These are phyloP conservation scores for Colletotrichum coccodes DNA, from an alignment of 2,329 filamentous ascomycete species.

Conservation along the genomic window DNA sequence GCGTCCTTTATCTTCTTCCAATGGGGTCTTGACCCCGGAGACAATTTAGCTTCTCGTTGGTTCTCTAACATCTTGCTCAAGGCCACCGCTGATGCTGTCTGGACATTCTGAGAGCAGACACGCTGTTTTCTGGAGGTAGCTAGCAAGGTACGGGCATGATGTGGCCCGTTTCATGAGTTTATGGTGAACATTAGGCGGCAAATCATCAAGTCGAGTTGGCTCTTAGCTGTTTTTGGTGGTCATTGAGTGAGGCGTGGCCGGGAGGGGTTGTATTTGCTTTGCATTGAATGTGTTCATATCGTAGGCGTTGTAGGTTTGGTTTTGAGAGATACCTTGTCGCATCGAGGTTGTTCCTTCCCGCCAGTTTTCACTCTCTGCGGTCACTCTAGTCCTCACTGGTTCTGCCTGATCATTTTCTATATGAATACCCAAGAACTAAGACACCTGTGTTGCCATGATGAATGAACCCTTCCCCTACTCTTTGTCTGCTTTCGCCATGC, in stretches of 20 bases:
- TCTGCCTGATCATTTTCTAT: neutral
- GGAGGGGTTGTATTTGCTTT: constrained; percentile 4
- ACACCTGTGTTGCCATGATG: neutral
- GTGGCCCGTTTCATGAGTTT: constrained; percentile 30
- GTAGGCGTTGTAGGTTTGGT: constrained; percentile 27
- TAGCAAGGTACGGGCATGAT: constrained; percentile 24
- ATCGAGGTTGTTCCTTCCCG: constrained; percentile 10
- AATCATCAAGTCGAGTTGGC: constrained; percentile 26
- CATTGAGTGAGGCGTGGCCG: constrained; percentile 16
- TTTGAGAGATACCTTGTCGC: constrained; percentile 30
- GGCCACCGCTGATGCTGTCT: constrained; percentile 27
- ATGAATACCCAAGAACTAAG: no score
- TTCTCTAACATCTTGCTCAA: constrained; percentile 29
- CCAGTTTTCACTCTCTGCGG: neutral
- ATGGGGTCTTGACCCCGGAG: constrained; percentile 15
- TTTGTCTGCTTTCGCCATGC: neutral
- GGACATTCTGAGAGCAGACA: constrained; percentile 27
- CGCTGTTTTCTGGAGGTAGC: constrained; percentile 31
- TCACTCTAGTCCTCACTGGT: no score
- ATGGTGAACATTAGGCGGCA: constrained; percentile 31
- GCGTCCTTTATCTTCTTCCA: constrained; percentile 11
- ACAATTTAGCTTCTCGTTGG: constrained; percentile 31
- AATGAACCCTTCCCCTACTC: no score
- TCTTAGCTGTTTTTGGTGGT: constrained; percentile 15
- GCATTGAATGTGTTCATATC: constrained; percentile 14